These are phyloP conservation scores for Globisporangium cederbergense DNA, from an alignment of 352 stramenopile species.

Conservation along the genomic window DNA sequence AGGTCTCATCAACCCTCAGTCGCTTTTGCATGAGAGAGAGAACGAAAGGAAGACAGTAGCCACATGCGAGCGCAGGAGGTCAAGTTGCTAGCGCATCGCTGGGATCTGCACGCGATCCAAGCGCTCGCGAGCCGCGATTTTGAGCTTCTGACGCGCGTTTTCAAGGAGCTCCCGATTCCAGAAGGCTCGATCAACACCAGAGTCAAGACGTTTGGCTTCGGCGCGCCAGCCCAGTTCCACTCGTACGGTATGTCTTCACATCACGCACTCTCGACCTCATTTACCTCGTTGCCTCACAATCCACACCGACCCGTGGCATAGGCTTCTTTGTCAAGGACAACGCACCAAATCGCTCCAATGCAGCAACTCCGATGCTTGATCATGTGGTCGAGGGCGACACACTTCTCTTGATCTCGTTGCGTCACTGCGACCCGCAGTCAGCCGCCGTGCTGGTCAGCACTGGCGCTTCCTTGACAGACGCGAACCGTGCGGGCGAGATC, in stretches of 20 bases:
- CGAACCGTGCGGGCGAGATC: conserved; percentile 30
- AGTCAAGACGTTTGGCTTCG: conserved; percentile 40
- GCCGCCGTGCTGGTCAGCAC: conserved; percentile 31
- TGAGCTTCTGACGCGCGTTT: conserved; percentile 33
- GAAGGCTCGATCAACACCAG: conserved; percentile 28
- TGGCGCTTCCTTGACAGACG: conserved; percentile 25
- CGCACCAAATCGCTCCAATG: neutral
- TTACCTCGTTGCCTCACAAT: neutral
- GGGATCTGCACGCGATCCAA: conserved; percentile 58
- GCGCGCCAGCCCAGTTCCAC: conserved; percentile 46
- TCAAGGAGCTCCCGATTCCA: conserved; percentile 32
- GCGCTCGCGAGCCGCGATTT: conserved; percentile 31
- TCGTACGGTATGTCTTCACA: conserved; percentile 34
- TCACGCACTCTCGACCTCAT: too few relatives aligned
- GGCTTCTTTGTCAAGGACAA: conserved; percentile 47
- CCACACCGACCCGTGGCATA: conserved; percentile 5
- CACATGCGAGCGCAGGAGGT: conserved; percentile 6
- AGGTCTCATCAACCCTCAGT: neutral
- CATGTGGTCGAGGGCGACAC: conserved; percentile 44
- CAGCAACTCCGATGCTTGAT: conserved; percentile 26
- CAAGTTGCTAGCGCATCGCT: conserved; percentile 43
- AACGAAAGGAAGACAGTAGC: neutral
- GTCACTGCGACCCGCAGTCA: conserved; percentile 31
- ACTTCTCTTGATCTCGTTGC: conserved; percentile 45
- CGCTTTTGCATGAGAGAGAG: too few relatives aligned